Evolutionary conservation across 2,329 filamentous ascomycete species (phyloP).

Genomic region (Tetracladium maxilliforme): DNA sequence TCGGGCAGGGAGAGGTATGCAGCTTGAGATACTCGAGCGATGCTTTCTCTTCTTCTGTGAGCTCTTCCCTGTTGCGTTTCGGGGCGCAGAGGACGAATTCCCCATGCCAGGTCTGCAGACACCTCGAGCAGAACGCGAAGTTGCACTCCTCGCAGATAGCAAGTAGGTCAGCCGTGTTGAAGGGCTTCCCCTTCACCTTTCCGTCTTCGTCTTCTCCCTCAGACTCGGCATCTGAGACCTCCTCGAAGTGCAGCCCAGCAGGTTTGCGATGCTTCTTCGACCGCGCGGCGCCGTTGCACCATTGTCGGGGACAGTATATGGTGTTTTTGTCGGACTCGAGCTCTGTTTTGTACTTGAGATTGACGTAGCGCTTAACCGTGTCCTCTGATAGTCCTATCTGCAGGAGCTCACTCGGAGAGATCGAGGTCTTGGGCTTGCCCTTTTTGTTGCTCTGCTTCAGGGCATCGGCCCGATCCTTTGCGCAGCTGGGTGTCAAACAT

Average conservation of each 20-base stretch:
- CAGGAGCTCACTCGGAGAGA: constrained; percentile 73
- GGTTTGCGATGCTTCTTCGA: constrained; percentile 62
- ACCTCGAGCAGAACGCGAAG: constrained; percentile 72
- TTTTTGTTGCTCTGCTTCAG: constrained; percentile 17
- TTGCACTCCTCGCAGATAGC: constrained; percentile 78
- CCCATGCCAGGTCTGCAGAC: constrained; percentile 77
- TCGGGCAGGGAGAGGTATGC: constrained; percentile 80
- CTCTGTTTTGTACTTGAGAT: constrained; percentile 81
- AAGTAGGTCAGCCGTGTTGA: constrained; percentile 53
- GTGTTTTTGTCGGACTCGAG: constrained; percentile 86
- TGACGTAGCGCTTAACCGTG: constrained; percentile 72
- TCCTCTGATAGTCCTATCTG: constrained; percentile 60
- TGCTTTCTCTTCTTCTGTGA: constrained; percentile 74
- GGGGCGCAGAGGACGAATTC: constrained; percentile 59
- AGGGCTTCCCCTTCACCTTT: constrained; percentile 12
- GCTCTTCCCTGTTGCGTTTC: constrained; percentile 49
- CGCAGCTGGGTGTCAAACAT: constrained; percentile 69
- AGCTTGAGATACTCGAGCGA: constrained; percentile 69
- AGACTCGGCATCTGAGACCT: constrained; percentile 38
- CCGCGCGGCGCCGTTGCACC: constrained; percentile 81
- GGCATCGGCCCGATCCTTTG: constrained; percentile 35
- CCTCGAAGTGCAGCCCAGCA: constrained; percentile 44
- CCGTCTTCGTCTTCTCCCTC: constrained; percentile 18
- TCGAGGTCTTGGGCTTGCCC: constrained; percentile 45
- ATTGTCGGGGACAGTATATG: constrained; percentile 79